These are phyloP conservation scores for Podospora appendiculata DNA, from an alignment of 495 filamentous ascomycete species.

Conservation along the genomic window DNA sequence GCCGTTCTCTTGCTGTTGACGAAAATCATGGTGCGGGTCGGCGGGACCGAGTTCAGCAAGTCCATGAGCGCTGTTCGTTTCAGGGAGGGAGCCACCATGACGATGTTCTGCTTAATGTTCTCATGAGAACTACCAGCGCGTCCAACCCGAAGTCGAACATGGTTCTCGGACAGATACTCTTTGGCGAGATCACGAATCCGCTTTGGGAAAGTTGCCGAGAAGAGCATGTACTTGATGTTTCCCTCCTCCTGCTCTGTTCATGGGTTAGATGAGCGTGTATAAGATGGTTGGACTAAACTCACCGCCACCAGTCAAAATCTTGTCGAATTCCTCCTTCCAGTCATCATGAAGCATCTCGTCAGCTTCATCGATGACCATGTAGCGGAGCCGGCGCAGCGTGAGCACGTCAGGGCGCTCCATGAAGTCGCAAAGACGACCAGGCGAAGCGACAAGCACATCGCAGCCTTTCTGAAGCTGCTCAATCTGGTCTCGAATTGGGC, in stretches of 20 bases:
- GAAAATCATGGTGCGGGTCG: conserved; percentile 83
- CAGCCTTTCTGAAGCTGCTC: conserved; percentile 73
- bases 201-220: conserved; percentile 88
- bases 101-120: conserved; percentile 72
- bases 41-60: conserved; percentile 56
- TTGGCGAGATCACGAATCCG: conserved; percentile 65
- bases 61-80: conserved; percentile 71
- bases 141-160: conserved; percentile 75
- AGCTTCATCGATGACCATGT: conserved; percentile 85
- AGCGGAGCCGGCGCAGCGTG: conserved; percentile 69
- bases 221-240: conserved; percentile 77
- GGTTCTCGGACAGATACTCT: conserved; percentile 59
- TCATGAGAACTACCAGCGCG: conserved; percentile 70
- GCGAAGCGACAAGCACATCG: conserved; percentile 81
- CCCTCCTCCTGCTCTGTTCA: conserved; percentile 67
- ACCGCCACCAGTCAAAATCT: conserved; percentile 74
- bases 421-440: conserved; percentile 79
- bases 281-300: conserved; percentile 20
- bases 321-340: conserved; percentile 63
- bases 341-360: conserved; percentile 78
- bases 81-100: conserved; percentile 49
- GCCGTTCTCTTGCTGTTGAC: conserved; percentile 70
- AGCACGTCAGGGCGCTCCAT: conserved; percentile 60
- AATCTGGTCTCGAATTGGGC: conserved; percentile 55
- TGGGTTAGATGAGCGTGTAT: conserved; percentile 2